Conservation (phyloP, 352 stramenopile species). For the Pythium vanterpoolii region DNA sequence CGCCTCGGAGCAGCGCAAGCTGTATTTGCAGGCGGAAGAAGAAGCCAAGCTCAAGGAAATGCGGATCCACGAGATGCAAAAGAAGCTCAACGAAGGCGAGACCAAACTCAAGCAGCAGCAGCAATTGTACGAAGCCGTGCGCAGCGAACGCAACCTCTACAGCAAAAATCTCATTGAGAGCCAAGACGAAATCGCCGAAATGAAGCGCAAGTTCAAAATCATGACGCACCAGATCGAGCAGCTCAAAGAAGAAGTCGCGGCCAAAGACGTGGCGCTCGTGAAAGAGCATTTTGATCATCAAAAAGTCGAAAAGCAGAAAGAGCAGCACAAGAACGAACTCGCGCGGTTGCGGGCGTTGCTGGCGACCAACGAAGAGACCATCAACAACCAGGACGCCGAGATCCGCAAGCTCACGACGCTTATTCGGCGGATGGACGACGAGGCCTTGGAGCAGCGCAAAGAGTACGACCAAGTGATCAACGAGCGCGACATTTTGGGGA, state of each 20-base stretch:
- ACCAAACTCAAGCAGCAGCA: slow-evolving; percentile 94
- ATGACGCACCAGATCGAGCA: slow-evolving; percentile 95
- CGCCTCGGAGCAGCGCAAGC: slow-evolving; percentile 39
- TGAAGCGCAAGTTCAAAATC: slow-evolving; percentile 98
- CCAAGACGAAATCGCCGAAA: slow-evolving; percentile 94
- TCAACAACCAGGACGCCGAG: slow-evolving; percentile 84
- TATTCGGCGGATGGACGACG: slow-evolving; percentile 89
- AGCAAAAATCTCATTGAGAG: slow-evolving; percentile 95
- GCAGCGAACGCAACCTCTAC: slow-evolving; percentile 94
- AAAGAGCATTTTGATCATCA: slow-evolving; percentile 94
- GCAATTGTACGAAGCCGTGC: slow-evolving; percentile 94
- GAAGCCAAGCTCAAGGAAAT: slow-evolving; percentile 78
- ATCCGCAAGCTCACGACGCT: slow-evolving; percentile 82
- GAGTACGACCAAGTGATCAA: slow-evolving; percentile 83
- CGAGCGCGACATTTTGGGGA: slow-evolving; percentile 81
- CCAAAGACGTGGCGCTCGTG: slow-evolving; percentile 88
- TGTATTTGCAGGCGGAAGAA: slow-evolving; percentile 47
- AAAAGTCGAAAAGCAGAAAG: slow-evolving; percentile 93
- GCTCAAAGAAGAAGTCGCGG: slow-evolving; percentile 95
- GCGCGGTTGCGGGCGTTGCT: slow-evolving; percentile 34
- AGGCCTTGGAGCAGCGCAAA: slow-evolving; percentile 84
- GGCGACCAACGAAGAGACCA: slow-evolving; percentile 68
- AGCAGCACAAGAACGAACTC: slow-evolving; percentile 88
- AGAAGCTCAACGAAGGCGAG: slow-evolving; percentile 75
- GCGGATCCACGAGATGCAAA: slow-evolving; percentile 59